Evolutionary conservation across 1,284 basidiomycete genomes (phyloP).

Genomic region (Boletus albobrunnescens): DNA sequence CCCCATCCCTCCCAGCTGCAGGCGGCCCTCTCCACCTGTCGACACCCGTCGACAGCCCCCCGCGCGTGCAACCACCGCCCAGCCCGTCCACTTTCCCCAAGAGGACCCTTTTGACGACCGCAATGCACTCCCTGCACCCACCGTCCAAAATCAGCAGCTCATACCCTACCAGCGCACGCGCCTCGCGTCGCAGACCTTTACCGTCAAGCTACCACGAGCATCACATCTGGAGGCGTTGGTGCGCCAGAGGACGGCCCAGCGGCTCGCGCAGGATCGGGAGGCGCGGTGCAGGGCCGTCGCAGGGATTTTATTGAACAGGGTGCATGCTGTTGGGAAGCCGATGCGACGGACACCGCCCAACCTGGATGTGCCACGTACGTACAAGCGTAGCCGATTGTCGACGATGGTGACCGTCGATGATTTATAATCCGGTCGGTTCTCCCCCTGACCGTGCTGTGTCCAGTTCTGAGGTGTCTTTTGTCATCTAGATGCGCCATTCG

Average conservation of each 20-base stretch:
- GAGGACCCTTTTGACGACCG: constrained; percentile 29
- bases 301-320: constrained; percentile 45
- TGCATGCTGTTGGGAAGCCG: constrained; percentile 44
- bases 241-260: constrained; percentile 32
- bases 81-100: constrained; percentile 22
- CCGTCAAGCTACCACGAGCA: constrained; percentile 25
- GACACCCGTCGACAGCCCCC: constrained; percentile 15
- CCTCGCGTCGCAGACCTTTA: constrained; percentile 27
- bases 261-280: constrained; percentile 36
- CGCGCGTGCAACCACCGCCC: constrained; percentile 12
- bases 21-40: constrained; percentile 22
- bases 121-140: constrained; percentile 13
- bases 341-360: constrained; percentile 33
- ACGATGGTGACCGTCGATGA: constrained; percentile 34
- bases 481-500: too few species aligned
- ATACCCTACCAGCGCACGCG: constrained; percentile 28
- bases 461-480: too few species aligned
- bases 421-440: constrained; percentile 18
- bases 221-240: constrained; percentile 26
- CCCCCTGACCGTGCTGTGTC: too few species aligned
- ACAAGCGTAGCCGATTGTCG: constrained; percentile 45
- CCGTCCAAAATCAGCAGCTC: constrained; percentile 10
- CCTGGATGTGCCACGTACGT: constrained; percentile 31
- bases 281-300: constrained; percentile 44
- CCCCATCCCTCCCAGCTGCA: constrained; percentile 25